These are phyloP conservation scores for Trametes cubensis DNA, from an alignment of 768 basidiomycete species.

Conservation along the genomic window DNA sequence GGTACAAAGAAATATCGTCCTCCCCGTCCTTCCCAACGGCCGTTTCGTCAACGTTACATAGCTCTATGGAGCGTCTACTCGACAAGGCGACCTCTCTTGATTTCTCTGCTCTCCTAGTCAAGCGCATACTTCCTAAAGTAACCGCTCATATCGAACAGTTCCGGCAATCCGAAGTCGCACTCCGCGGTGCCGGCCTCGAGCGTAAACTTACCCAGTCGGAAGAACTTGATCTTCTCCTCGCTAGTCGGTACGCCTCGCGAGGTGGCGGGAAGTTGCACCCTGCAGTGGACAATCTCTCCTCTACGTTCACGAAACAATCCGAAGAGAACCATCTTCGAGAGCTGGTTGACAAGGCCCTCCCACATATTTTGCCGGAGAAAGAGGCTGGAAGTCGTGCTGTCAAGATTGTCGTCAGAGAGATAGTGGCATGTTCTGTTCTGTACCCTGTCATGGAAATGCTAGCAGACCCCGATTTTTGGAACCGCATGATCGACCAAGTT, in stretches of 20 bases:
- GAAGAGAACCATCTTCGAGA: conserved; percentile 84
- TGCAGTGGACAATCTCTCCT: conserved; percentile 86
- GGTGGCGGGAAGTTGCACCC: conserved; percentile 73
- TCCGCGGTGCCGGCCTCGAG: conserved; percentile 81
- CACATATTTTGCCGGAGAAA: conserved; percentile 71
- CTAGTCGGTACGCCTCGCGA: conserved; percentile 75
- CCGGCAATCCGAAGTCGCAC: conserved; percentile 83
- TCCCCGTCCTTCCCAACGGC: conserved; percentile 89
- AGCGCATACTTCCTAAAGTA: conserved; percentile 84
- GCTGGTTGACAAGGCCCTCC: conserved; percentile 72
- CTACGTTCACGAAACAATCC: conserved; percentile 85
- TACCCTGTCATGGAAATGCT: conserved; percentile 92
- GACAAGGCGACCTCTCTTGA: conserved; percentile 64
- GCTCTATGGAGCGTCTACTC: conserved; percentile 60
- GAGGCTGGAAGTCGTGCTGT: conserved; percentile 75
- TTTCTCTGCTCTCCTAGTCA: conserved; percentile 73
- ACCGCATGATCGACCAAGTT: conserved; percentile 87
- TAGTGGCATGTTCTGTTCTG: conserved; percentile 78
- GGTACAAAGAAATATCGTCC: conserved; percentile 86
- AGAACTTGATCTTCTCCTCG: conserved; percentile 84
- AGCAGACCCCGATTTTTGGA: conserved; percentile 97
- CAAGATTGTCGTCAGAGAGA: conserved; percentile 75
- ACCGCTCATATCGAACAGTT: conserved; percentile 90
- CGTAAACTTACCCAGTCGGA: conserved; percentile 86
- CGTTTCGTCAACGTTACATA: conserved; percentile 75